A percentile compares a stretch with the other conserved stretches of the same genome.
Conservation (phyloP, 2,329 filamentous ascomycete genomes). For the Neofusicoccum sp. region DNA sequence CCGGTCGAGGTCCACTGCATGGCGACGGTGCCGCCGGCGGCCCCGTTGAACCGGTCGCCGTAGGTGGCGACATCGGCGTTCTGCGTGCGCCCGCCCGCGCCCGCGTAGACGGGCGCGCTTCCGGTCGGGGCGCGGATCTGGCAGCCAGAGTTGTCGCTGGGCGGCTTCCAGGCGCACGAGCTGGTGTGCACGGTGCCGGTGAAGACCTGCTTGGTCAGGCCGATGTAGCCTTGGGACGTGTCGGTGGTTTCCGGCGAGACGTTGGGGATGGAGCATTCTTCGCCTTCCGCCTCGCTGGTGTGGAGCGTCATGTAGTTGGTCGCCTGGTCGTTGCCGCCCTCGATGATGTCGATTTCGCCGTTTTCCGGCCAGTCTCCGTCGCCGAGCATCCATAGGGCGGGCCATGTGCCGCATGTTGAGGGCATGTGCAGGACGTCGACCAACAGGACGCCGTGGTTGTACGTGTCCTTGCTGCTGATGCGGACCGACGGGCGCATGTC, state of each 20-base stretch:
- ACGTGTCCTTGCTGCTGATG: slow-evolving; percentile 31
- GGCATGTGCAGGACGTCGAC: slow-evolving; percentile 37
- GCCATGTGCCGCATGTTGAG: slow-evolving; percentile 32
- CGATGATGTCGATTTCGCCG: slow-evolving; percentile 38
- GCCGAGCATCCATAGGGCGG: slow-evolving; percentile 35
- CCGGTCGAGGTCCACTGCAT: slow-evolving; percentile 36
- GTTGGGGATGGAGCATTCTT: slow-evolving; percentile 18
- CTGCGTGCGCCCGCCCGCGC: background rate
- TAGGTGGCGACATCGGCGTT: slow-evolving; percentile 30
- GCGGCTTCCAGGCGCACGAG: slow-evolving; percentile 25
- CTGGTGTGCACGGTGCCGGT: slow-evolving; percentile 48
- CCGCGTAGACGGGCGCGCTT: slow-evolving; percentile 14
- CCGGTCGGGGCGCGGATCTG: slow-evolving; percentile 28
- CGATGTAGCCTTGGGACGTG: background rate
- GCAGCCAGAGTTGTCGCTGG: slow-evolving; percentile 36
- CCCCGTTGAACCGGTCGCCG: slow-evolving; percentile 34
- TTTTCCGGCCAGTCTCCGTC: slow-evolving; percentile 28
- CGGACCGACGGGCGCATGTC: slow-evolving; percentile 28
- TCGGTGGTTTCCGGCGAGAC: background rate
- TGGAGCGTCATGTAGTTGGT: slow-evolving; percentile 34
- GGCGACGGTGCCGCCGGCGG: slow-evolving; percentile 41
- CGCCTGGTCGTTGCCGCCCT: slow-evolving; percentile 33
- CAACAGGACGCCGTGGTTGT: slow-evolving; percentile 32
- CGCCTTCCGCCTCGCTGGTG: slow-evolving; percentile 25
- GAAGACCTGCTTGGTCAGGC: background rate